Evolutionary conservation across 73 alveolate genomes (phyloP), one percentile per base, ranked within the genome.

Genomic region (Effrenium voratum): DNA sequence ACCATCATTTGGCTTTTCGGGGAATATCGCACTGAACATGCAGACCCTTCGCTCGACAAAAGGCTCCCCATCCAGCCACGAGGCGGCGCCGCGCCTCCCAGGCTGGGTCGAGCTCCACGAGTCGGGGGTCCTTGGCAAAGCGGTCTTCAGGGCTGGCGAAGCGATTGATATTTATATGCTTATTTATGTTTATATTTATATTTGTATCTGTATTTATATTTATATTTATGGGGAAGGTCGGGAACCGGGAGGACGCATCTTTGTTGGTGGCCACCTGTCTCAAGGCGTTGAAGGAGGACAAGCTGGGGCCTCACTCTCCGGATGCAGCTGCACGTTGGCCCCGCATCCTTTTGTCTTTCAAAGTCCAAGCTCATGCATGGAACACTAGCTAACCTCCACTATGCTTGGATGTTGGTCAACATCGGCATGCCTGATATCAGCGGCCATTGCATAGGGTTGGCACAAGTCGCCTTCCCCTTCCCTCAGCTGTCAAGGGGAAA

Each of bases 11-110:
- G n/a, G n/a, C n/a, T n/a, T n/a, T n/a, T n/a, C n/a, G n/a, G n/a
- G n/a, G n/a, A n/a, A n/a, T n/a, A n/a, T n/a, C n/a, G n/a, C n/a
- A n/a, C n/a, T n/a, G n/a, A n/a, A n/a, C n/a, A n/a, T n/a, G n/a
- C n/a, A n/a, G n/a, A n/a, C 19, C 66, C 66, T 10, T 52, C 66
- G 28, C 66, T 19, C 66, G 28, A 10, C 66, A 10, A 10, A 13
- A 13, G 10, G 10, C 66, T 52, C 10, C 66, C 28, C 28, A 52
- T 13, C 10, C 66, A 52, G 66, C 66, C 28, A 10, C 66, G 66
- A 10, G 28, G 66, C 19, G 72, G 72, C 28, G n/a, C 50, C 84
- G 30, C 52, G 76, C 95, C 96, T 88, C 96, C 96, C 96, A 88
- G 59, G 34, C 15, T 5, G 96, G 96, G 38, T 88, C 96, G 86